phyloP scores from a whole-genome alignment of 192 early-diverging fungal genomes.

The Coemansia sp. region DNA sequence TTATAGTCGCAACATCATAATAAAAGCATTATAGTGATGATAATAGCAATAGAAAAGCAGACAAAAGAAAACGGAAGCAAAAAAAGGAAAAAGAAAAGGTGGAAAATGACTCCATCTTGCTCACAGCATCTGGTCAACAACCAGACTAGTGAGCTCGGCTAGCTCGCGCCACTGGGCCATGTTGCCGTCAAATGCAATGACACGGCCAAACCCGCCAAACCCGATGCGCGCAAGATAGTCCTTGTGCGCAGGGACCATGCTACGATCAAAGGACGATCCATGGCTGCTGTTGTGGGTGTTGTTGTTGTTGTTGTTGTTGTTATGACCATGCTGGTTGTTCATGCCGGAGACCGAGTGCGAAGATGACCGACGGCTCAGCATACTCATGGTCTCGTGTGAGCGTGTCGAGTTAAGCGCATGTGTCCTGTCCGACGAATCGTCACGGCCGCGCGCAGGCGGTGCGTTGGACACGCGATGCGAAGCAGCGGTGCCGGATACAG shows the following conservation, averaged over 20 bases:
- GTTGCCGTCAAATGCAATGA: conserved; percentile 36
- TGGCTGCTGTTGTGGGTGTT: too few relatives aligned
- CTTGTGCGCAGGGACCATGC: conserved; percentile 50
- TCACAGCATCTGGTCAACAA: conserved; percentile 56
- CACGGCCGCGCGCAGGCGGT: conserved; percentile 42
- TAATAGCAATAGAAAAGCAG: conserved; percentile 11
- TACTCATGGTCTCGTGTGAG: conserved; percentile 45
- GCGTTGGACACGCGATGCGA: conserved; percentile 35
- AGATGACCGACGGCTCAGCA: conserved; percentile 54
- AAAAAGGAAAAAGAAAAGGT: conserved; percentile 9
- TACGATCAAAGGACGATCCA: conserved; percentile 43
- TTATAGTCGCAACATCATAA: neutral
- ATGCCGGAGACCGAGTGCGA: conserved; percentile 18
- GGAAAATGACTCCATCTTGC: neutral
- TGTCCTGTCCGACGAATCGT: conserved; percentile 34
- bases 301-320: too few relatives aligned
- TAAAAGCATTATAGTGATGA: neutral
- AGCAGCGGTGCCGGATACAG: neutral
- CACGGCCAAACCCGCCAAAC: conserved; percentile 49
- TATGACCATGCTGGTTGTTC: too few relatives aligned
- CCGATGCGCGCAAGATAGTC: conserved; percentile 49
- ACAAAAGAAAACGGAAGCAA: conserved; percentile 14
- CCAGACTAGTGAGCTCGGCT: conserved; percentile 53
- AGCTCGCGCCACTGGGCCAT: conserved; percentile 51
- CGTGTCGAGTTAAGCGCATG: conserved; percentile 18